Base-by-base conservation (phyloP, 352 stramenopile genomes). In the Globisporangium apiculatum region DNA sequence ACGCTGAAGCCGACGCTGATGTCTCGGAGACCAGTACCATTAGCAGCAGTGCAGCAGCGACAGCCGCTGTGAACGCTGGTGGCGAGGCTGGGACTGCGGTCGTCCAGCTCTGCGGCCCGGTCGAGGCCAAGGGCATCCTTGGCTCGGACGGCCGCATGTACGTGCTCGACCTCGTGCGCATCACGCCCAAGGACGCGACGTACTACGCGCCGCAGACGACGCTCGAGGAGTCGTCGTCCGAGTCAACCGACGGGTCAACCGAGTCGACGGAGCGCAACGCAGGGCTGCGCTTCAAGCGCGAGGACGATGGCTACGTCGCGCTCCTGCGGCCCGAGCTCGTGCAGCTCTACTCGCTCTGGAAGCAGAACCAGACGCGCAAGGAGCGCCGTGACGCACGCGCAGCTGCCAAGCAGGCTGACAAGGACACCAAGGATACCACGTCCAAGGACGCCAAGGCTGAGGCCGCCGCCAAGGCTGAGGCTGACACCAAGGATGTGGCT, bases 71-170 rank as follows among this genome's bases (percentile, higher is more conserved):
- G 7, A 56, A 18, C 31, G 67, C 62, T 48, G 61, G 66, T 38
- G 81, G 81, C 7, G 84, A 90, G 48, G 85, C 79, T 7, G 66
- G 58, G n/a, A 81, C 75, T 0, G 65, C 76, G 8, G 68, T 86
- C 18, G 74, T 91, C 24, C 67, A 82, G 55, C 72, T 98, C 1
- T 98, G 89, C 62, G 90, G 85, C 17, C 94, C 96, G 7, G 80
- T 98, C 49, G 95, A 98, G 61, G 94, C 91, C 51, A 99, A 99
- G 75, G 95, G 94, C 36, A 98, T 98, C 65, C 86, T 99, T 10
- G 59, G 95, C n/a, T 97, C 90, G 10, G 96, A 99, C 65, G 86
- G 82, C 15, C 83, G 89, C 54, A 81, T 91, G 64, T 99, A 99
- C 75, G 74, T 98, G 12, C 72, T 99, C 35, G 96, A 99, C 70